These are phyloP conservation scores for Parmelia sp. DNA, from an alignment of 495 filamentous ascomycete species.

Conservation along the genomic window DNA sequence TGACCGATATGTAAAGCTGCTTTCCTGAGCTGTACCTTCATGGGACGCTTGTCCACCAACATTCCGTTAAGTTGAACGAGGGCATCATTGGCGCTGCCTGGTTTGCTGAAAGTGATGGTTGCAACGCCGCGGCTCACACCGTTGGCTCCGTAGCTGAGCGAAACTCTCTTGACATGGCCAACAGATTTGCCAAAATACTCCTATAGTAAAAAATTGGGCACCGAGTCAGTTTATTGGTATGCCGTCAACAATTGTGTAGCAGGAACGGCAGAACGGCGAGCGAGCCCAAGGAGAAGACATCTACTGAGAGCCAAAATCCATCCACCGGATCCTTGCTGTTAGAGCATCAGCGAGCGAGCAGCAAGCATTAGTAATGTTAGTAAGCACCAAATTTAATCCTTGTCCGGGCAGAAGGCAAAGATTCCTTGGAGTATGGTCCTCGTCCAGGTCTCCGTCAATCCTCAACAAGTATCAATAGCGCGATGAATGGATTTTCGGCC, in stretches of 20 bases:
- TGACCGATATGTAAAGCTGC: conserved; percentile 8
- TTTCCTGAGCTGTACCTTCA: conserved; percentile 58
- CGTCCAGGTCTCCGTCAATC: background rate
- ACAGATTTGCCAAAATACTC: conserved; percentile 89
- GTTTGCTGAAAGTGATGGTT: conserved; percentile 68
- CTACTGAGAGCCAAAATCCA: conserved; percentile 14
- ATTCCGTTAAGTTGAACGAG: conserved; percentile 76
- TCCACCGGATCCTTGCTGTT: background rate
- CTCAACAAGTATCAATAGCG: background rate
- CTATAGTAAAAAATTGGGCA: conserved; percentile 50
- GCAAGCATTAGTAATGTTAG: conserved; percentile 47
- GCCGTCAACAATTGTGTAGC: conserved; percentile 18
- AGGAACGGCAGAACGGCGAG: conserved; percentile 13
- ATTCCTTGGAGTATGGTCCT: background rate
- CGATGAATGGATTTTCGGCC: background rate
- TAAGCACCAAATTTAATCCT: background rate
- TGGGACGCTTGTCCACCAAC: conserved; percentile 78
- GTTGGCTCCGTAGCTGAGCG: conserved; percentile 86
- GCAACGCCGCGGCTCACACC: conserved; percentile 86
- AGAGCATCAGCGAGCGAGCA: conserved; percentile 67
- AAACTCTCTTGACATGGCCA: conserved; percentile 80
- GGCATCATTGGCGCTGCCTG: conserved; percentile 74
- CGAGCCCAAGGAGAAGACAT: conserved; percentile 19
- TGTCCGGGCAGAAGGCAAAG: background rate
- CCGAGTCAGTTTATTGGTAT: conserved; percentile 28